These are phyloP conservation scores for Mortierella sp. DNA, from an alignment of 371 early-diverging fungal species.

Conservation along the genomic window DNA sequence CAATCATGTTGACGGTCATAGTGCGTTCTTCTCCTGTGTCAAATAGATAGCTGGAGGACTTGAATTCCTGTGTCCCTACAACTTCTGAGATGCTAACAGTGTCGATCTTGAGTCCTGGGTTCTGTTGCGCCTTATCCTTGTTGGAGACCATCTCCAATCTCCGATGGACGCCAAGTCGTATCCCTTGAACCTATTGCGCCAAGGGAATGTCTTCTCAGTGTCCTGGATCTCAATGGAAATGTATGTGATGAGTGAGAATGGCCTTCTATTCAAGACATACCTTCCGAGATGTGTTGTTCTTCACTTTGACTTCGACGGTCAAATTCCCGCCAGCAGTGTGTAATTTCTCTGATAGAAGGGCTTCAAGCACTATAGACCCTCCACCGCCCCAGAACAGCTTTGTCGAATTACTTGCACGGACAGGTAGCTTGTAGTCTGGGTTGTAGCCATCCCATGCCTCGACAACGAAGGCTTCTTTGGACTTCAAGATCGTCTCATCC, in stretches of 20 bases:
- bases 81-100: slow-evolving; percentile 56
- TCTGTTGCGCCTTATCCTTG: slow-evolving; percentile 46
- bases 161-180: slow-evolving; percentile 58
- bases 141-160: slow-evolving; percentile 59
- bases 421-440: slow-evolving; percentile 45
- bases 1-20: slow-evolving; percentile 58
- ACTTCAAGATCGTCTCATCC: slow-evolving; percentile 59
- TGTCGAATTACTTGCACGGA: slow-evolving; percentile 54
- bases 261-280: slow-evolving; percentile 21
- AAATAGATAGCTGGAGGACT: slow-evolving; percentile 61
- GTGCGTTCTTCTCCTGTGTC: slow-evolving; percentile 66
- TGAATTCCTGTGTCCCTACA: slow-evolving; percentile 60
- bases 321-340: slow-evolving; percentile 62
- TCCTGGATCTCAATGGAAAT: background rate
- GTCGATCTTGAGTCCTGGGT: slow-evolving; percentile 50
- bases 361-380: slow-evolving; percentile 59
- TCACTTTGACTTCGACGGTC: slow-evolving; percentile 60
- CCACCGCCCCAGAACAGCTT: slow-evolving; percentile 60
- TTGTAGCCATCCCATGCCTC: slow-evolving; percentile 62
- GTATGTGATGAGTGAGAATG: background rate
- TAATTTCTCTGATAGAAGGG: slow-evolving; percentile 51
- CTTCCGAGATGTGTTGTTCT: slow-evolving; percentile 59
- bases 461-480: slow-evolving; percentile 65
- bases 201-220: background rate
- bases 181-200: slow-evolving; percentile 60